Evolutionary conservation across 176 grass and related monocot genomes (phyloP), one percentile per base, ranked within the genome.

Genomic region (Calamus simplicifolius): DNA sequence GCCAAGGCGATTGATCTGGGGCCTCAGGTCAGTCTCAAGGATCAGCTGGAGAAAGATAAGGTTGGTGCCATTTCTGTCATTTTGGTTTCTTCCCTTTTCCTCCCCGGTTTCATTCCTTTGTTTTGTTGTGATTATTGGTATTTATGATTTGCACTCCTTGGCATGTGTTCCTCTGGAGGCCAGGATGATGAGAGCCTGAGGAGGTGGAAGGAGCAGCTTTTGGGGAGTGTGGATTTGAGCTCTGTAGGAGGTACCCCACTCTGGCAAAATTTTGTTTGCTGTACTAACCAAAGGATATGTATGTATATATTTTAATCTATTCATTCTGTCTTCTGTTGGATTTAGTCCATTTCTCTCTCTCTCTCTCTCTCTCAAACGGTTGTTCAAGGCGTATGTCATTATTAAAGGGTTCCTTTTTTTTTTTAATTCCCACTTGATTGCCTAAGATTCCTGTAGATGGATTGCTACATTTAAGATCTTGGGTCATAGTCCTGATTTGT

Each of bases 41-140:
- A 88, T 29, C 88, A 98, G 81, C 79, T 98, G 64, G 92, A 97
- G 75, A 97, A 97, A 66, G 92, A 97, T 64, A 97, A 97, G 84
- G 92, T 91, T 23, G 18, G 0, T 3, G 52, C 3, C 17, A 25
- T 51, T 56, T 59, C 25, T 53, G 17, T 18, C 6, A 15, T 61
- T 18, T 15, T 13, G 6, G 17, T 12, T 51, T 54, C 25, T 51
- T n/a, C 52, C 3, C 21, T 23, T 29, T 64, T 65, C 18, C 29
- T 55, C 35, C 51, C 19, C 14, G 13, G 19, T 27, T 16, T 17
- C 35, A 17, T 21, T 2, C n/a, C 5, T 8, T 31, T 51, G 18
- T 0, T 43, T 62, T 58, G n/a, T 31, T 8, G 57, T 10, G 14
- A 17, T 4, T 3, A 2, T 35, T 17, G 16, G 61, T 19, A 50